Evolutionary conservation across 176 grass and related monocot genomes (phyloP), one percentile per base, ranked within the genome.

Genomic region (Oryza meridionalis): DNA sequence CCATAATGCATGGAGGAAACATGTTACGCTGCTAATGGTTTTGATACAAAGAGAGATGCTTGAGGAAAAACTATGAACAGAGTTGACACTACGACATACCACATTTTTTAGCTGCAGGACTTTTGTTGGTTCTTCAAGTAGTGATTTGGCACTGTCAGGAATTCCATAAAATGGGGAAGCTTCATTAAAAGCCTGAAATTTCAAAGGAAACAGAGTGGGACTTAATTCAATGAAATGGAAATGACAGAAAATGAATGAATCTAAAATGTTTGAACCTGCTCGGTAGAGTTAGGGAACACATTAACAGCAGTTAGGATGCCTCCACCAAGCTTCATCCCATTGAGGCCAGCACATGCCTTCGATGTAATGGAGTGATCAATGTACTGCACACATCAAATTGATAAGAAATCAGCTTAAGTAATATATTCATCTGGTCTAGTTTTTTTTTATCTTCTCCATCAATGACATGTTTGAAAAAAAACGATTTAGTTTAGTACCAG

Each of bases 311-410:
- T 99, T 47, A 99, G 47, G 75, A 90, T 58, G 63, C 75, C 70
- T 81, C 93, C 88, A 74, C 93, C 97, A 76, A 99, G 85, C 80
- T 83, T 94, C 93, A 99, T 99, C 43, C 97, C 97, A 49, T 89
- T 99, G 62, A 99, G 81, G 80, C 97, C 93, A 89, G 93, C 89
- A 86, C 97, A 99, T 67, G 97, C 97, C 84, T 92, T 96, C 33
- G 78, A 80, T 89, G 97, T 94, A 47, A 92, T 70, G 32, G 91
- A 90, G 81, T 84, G 90, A 90, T 99, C 97, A 14, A 66, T 70
- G 67, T 92, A 98, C 96, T 98, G 86, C 47, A 61, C 80, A 73
- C 32, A 88, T 78, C 62, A 72, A 84, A 94, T 85, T 69, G 32
- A 35, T 75, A 40, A 84, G 27, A 67, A 64, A 38, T 82, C 70